Conservation (phyloP, 495 filamentous ascomycete genomes). For the Daldinia caldariorum region DNA sequence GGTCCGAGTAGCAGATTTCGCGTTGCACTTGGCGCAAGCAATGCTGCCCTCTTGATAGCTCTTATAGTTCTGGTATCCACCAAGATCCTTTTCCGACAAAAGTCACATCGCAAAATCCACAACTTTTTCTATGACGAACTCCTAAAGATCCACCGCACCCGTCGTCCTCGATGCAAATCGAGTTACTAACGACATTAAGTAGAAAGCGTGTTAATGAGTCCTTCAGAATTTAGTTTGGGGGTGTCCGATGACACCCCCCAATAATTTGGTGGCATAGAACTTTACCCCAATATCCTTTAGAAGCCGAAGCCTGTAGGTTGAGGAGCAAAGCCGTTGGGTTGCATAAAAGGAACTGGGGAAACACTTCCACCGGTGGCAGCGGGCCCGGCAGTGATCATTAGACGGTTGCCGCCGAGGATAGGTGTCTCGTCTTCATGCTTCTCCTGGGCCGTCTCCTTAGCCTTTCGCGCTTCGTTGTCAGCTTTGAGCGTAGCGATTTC, state of each 20-base stretch:
- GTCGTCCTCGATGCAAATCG: constrained; percentile 1
- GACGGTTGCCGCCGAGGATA: constrained; percentile 87
- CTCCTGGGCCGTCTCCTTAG: constrained; percentile 83
- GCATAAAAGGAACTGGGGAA: constrained; percentile 71
- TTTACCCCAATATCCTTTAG: constrained; percentile 41
- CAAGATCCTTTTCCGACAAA: constrained; percentile 27
- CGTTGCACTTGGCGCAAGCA: constrained; percentile 14
- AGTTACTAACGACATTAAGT: constrained; percentile 20
- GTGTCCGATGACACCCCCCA: constrained; percentile 10
- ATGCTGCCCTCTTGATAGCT: background rate
- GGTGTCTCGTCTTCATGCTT: constrained; percentile 91
- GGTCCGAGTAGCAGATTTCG: constrained; percentile 8
- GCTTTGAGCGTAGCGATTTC: constrained; percentile 87
- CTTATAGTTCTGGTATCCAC: constrained; percentile 13
- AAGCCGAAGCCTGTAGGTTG: constrained; percentile 77
- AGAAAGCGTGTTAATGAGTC: constrained; percentile 3
- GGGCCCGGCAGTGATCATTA: constrained; percentile 98
- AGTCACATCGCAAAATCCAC: constrained; percentile 29
- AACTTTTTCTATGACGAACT: constrained; percentile 39
- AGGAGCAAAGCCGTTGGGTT: constrained; percentile 82
- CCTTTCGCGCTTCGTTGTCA: constrained; percentile 97
- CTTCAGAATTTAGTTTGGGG: background rate
- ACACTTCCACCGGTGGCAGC: constrained; percentile 55
- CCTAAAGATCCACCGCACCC: constrained; percentile 18
- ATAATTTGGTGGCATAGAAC: background rate